Conservation (phyloP, 768 basidiomycete species). For the Hygrophoropsis aurantiaca region DNA sequence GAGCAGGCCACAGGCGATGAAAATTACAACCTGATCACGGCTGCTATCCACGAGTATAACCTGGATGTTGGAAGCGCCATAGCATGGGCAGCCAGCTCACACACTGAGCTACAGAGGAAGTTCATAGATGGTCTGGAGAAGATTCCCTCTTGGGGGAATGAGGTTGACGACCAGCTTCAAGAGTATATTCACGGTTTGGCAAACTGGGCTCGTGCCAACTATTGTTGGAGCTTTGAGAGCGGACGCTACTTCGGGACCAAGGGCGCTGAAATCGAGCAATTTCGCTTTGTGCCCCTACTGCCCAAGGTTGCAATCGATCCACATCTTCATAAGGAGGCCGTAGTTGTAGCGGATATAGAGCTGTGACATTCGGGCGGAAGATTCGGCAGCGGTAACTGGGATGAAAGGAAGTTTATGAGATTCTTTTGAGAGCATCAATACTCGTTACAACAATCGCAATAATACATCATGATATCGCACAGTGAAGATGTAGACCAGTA, state of each 20-base stretch:
- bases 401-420: too few relatives aligned
- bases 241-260: not conserved
- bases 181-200: slow-evolving; percentile 24
- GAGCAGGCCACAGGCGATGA: slow-evolving; percentile 35
- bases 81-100: slow-evolving; percentile 19
- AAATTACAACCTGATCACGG: slow-evolving; percentile 33
- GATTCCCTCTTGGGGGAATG: slow-evolving; percentile 27
- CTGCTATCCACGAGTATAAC: slow-evolving; percentile 29
- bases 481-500: too few relatives aligned
- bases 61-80: slow-evolving; percentile 28
- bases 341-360: too few relatives aligned
- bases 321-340: too few relatives aligned
- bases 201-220: slow-evolving; percentile 23
- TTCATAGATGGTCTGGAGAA: slow-evolving; percentile 20
- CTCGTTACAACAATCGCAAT: too few relatives aligned
- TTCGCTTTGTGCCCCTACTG: too few relatives aligned
- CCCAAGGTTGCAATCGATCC: too few relatives aligned
- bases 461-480: too few relatives aligned
- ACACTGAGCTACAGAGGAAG: slow-evolving; percentile 8
- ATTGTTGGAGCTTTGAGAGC: slow-evolving; percentile 31
- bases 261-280: too few relatives aligned
- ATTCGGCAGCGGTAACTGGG: too few relatives aligned
- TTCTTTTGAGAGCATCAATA: too few relatives aligned
- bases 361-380: too few relatives aligned
- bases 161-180: slow-evolving; percentile 21